Base-by-base conservation (phyloP, 805 yeast genomes). In the Clavispora vitiphila region DNA sequence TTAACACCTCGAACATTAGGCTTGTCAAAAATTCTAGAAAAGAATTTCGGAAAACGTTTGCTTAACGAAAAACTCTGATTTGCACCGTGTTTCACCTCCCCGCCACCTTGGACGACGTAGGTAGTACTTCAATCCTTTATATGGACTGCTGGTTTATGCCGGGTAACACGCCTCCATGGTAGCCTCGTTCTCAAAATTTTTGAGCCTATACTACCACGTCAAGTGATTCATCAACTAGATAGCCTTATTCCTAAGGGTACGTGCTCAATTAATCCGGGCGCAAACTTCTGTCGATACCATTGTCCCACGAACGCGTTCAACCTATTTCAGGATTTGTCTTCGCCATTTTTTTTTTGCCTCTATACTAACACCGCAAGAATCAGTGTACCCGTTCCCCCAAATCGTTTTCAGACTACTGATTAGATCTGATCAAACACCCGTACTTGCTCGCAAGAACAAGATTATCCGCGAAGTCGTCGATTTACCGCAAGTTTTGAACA, bases 351-450 rank as follows among this genome's bases (percentile, higher is more conserved):
- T 20, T 7, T 16, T 15, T 15, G 32, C 32, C 32, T 29, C 20
- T 16, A 26, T 35, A 35, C 29, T 24, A 35, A 35, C 30, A 7
- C 31, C 29, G 6, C 8, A 11, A 32, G 35, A 32, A 19, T 19
- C 35, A 25, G 8, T 14, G 37, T 34, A 22, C 29, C 11, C 25
- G 15, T 34, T 34, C 21, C 37, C 32, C 20, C 20, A 29, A 29
- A 34, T 26, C 21, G 31, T 16, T 20, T 11, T 38, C 60, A 56
- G 70, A 64, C 69, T 64, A 64, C 69, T 64, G 69, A 64, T 55
- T 64, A 64, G 70, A 62, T 64, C 69, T 58, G 56, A 29, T 15
- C 32, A 29, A 27, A 29, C 32, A 29, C 16, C 19, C 11, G 9
- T 29, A 19, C 32, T 29, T 29, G 32, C 20, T 29, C 32, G 32